Percentiles rank a stretch among this genome's conserved stretches.
phyloP scores from a whole-genome alignment of 257 asterid species.

The Schizonepeta tenuifolia region DNA sequence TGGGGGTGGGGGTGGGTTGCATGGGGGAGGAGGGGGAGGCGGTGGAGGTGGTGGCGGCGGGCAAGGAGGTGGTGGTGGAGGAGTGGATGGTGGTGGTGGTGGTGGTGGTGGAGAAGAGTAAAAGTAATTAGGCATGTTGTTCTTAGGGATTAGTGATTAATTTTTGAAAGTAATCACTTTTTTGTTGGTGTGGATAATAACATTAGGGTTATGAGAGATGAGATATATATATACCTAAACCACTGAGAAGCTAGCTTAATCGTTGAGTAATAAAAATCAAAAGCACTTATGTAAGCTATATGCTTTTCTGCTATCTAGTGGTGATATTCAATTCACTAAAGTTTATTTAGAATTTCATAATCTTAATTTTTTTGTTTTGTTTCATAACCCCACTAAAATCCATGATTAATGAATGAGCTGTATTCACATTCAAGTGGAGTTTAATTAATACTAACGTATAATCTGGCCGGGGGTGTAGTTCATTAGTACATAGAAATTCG shows the following conservation, averaged over 20 bases:
- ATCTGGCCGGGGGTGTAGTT: not conserved
- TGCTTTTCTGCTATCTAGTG: conserved; percentile 36
- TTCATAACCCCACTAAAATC: not conserved
- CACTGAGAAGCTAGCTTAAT: conserved; percentile 16
- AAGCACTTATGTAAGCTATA: conserved; percentile 1
- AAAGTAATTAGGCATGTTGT: conserved; percentile 40
- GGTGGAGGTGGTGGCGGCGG: conserved; percentile 38
- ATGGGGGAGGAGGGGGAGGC: conserved; percentile 33
- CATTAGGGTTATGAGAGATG: conserved; percentile 22
- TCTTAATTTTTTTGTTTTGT: not conserved
- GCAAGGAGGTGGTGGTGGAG: conserved; percentile 38
- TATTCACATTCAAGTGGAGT: conserved; percentile 35
- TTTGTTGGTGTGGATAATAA: conserved; percentile 2
- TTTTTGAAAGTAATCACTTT: conserved; percentile 32
- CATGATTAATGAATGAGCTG: conserved; percentile 35
- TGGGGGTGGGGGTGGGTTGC: conserved; percentile 24
- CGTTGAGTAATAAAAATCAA: not conserved
- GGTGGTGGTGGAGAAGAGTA: conserved; percentile 53
- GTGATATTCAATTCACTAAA: conserved; percentile 13
- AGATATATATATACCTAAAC: conserved; percentile 33
- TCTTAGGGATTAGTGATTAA: conserved; percentile 14
- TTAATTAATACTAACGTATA: not conserved
- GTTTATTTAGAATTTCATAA: not conserved
- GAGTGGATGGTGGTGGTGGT: conserved; percentile 28
- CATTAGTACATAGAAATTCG: not conserved